phyloP scores from a whole-genome alignment of 176 grass and related monocot species.

The Phoenix dactylifera region DNA sequence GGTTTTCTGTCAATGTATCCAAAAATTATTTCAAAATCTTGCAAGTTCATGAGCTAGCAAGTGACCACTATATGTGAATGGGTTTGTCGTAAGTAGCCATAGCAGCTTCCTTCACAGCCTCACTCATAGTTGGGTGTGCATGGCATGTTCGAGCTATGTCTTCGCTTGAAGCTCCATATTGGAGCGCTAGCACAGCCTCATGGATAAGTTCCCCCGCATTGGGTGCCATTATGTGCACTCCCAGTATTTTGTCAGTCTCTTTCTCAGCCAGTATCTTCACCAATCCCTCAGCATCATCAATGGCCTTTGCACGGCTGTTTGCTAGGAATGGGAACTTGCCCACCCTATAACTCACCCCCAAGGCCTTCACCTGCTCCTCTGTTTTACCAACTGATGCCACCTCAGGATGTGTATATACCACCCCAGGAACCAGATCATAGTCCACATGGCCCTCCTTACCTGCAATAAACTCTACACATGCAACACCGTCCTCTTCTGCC shows the following conservation, averaged over 20 bases:
- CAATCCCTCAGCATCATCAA: slow-evolving; percentile 71
- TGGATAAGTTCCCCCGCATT: slow-evolving; percentile 78
- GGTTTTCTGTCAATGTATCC: too few species aligned
- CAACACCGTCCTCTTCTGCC: slow-evolving; percentile 94
- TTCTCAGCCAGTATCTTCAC: slow-evolving; percentile 83
- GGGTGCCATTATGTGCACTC: slow-evolving; percentile 79
- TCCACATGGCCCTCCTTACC: slow-evolving; percentile 98
- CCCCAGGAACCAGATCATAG: slow-evolving; percentile 82
- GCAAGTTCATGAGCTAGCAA: too few species aligned
- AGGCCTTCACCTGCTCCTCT: slow-evolving; percentile 73
- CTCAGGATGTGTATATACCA: slow-evolving; percentile 95
- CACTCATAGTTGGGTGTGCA: slow-evolving; percentile 76
- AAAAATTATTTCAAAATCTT: too few species aligned
- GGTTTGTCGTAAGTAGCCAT: slow-evolving; percentile 65
- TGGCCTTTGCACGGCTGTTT: slow-evolving; percentile 75
- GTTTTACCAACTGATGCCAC: slow-evolving; percentile 89
- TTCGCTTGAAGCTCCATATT: slow-evolving; percentile 76
- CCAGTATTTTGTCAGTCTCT: slow-evolving; percentile 70
- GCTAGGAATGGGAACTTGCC: slow-evolving; percentile 81
- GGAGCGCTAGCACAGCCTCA: slow-evolving; percentile 66
- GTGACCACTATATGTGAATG: slow-evolving; percentile 45
- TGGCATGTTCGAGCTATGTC: slow-evolving; percentile 79
- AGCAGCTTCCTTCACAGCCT: slow-evolving; percentile 83
- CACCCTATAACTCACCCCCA: slow-evolving; percentile 52
- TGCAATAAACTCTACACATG: slow-evolving; percentile 86